Base-by-base conservation (phyloP, 495 filamentous ascomycete genomes). In the Talaromyces trachyspermus region DNA sequence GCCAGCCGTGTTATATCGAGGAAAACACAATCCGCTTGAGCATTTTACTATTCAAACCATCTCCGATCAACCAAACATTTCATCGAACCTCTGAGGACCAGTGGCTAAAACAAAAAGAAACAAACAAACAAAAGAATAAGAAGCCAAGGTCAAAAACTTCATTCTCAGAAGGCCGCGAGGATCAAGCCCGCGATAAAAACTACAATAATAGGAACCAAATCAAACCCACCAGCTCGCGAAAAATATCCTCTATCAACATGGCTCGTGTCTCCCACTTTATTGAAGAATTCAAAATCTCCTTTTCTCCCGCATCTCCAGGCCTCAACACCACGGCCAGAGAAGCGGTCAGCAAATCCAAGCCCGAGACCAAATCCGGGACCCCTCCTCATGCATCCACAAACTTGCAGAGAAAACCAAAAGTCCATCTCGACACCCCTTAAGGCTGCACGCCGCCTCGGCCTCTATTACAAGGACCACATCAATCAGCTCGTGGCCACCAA, bases 211-310 rank as follows among this genome's bases (percentile, higher is more conserved):
- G 7, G n/a, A n/a, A 17, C 9, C 3, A 18, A 40, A 20, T 20
- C 18, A 18, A 24, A 40, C 7, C 2, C 15, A 8, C 33, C 33
- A 26, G 25, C 42, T 44, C 42, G 42, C 24, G 24, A 29, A 30
- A 29, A 10, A n/a, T 25, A 11, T 36, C 30, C 30, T 24, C 32
- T 26, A 17, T 35, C 20, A 46, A 17, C 44, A 46, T 46, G 44
- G 44, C 44, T 46, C 44, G 44, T 36, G 44, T 46, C 30, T 46
- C 44, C 37, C 18, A n/a, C 26, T 46, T 46, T 22, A 35, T 12
- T 24, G 44, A 46, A 33, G 22, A 42, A 14, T 26, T 42, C 23
- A 11, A 46, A 35, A n/a, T 33, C 6, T 19, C 9, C 44, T 5
- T 23, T 25, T 11, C 12, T 44, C 23, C 39, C 26, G 1, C 9